Evolutionary conservation across 2,329 filamentous ascomycete species (phyloP).

Genomic region (Alternaria metachromatica): DNA sequence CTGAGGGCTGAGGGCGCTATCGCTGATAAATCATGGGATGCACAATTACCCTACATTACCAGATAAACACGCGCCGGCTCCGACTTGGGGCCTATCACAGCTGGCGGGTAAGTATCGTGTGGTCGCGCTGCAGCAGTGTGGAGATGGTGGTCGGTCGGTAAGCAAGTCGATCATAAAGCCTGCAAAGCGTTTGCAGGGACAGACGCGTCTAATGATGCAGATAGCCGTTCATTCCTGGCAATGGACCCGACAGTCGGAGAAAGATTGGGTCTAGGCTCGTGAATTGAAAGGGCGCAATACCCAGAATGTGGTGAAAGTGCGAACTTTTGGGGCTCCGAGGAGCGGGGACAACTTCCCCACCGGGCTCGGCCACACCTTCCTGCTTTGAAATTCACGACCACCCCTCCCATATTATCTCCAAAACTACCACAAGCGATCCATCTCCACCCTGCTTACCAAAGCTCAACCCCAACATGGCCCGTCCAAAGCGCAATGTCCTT

Average conservation of each 20-base stretch:
- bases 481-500: conserved; percentile 77
- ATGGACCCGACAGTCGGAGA: neutral
- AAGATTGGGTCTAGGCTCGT: neutral
- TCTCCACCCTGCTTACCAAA: neutral
- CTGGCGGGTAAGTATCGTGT: neutral
- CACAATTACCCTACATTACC: neutral
- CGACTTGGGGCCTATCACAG: conserved; percentile 14
- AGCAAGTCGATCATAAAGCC: neutral
- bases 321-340: neutral
- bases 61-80: neutral
- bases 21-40: conserved; percentile 32
- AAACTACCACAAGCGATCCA: neutral
- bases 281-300: conserved; percentile 8
- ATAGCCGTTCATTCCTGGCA: neutral
- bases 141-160: neutral
- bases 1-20: conserved; percentile 11
- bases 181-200: neutral
- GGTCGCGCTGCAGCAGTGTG: conserved; percentile 1
- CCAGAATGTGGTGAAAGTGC: conserved; percentile 13
- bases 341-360: conserved; percentile 15
- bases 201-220: neutral
- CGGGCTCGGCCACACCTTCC: conserved; percentile 14
- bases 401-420: conserved; percentile 9
- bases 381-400: conserved; percentile 6
- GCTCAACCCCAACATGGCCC: conserved; percentile 62